Percentiles rank a stretch among this genome's conserved stretches.
Conservation (phyloP, 2,329 filamentous ascomycete species). For the Colletotrichum siamense region DNA sequence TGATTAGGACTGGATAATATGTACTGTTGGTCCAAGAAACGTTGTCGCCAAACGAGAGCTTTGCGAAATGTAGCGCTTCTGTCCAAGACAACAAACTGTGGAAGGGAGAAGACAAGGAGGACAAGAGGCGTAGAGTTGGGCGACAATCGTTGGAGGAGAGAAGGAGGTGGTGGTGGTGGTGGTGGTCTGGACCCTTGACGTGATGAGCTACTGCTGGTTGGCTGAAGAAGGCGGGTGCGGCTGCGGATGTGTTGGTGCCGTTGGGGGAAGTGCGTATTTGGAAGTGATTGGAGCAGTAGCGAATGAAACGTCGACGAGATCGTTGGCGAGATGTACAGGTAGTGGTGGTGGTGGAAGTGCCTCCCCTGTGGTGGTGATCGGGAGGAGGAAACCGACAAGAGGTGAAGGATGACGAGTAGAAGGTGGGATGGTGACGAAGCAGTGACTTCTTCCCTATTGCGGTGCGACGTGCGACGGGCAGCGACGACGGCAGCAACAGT, state of each 20-base stretch:
- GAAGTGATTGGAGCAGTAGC: not conserved
- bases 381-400: not conserved
- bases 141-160: not conserved
- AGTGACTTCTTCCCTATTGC: not conserved
- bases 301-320: not conserved
- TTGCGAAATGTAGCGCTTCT: not conserved
- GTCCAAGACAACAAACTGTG: not conserved
- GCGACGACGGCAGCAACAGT: not conserved
- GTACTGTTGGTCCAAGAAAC: not conserved
- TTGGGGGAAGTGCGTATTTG: not conserved
- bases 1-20: not conserved
- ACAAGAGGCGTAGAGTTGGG: not conserved
- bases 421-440: not conserved
- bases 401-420: not conserved
- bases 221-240: not conserved
- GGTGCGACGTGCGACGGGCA: not conserved
- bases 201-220: not conserved
- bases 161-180: not conserved
- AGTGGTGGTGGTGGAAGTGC: not conserved
- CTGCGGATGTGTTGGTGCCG: slow-evolving; percentile 8
- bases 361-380: not conserved
- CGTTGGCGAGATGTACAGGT: not conserved
- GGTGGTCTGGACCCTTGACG: slow-evolving; percentile 1
- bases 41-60: not conserved
- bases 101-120: not conserved